Base-by-base conservation (phyloP, 2,329 filamentous ascomycete species). In the Colletotrichum siamense region DNA sequence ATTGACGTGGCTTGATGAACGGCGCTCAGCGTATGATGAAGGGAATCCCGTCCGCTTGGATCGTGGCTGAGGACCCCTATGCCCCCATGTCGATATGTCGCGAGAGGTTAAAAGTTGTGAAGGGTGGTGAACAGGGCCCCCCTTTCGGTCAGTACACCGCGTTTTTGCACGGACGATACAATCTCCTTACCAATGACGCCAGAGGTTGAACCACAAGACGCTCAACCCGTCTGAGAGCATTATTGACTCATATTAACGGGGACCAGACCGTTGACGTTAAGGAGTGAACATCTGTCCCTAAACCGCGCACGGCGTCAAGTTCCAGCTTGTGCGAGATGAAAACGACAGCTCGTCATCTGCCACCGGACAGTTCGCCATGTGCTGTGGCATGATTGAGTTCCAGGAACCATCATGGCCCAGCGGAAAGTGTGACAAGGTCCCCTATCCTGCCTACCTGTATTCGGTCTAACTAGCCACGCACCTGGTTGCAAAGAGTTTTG, bases 51-150 rank as follows among this genome's bases (percentile, higher is more conserved):
- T 69, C 70, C 64, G 59, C 73, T 69, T 65, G 73, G 73, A 61
- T 76, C 68, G 70, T 76, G 73, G 73, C 70, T 64, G 64, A 76
- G 70, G 70, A 73, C 70, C 70, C 70, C 64, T 73, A 52, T 69
- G 64, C 64, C 66, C 30, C 73, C 62, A 62, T 75, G 69, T 55
- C 73, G 32, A 73, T 64, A 64, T 64, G 32, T 65, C 59, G 22
- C 8, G 22, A 8, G 36, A 44, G 34, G 62, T 44, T 36, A 64
- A 44, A 64, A 64, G 55, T 22, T 7, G 32, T 57, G 32, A 49
- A 71, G 12, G 34, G 24, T n/a, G 18, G 13, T 52, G n/a, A 13
- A 52, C 44, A 22, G 44, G 44, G 44, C 44, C 6, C 24, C 34
- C 22, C 28, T 39, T 34, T 44, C 34, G 34, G 62, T 44, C 28